These are phyloP conservation scores for Yamadazyma friedrichii DNA, from an alignment of 1,139 yeast species.

Conservation along the genomic window DNA sequence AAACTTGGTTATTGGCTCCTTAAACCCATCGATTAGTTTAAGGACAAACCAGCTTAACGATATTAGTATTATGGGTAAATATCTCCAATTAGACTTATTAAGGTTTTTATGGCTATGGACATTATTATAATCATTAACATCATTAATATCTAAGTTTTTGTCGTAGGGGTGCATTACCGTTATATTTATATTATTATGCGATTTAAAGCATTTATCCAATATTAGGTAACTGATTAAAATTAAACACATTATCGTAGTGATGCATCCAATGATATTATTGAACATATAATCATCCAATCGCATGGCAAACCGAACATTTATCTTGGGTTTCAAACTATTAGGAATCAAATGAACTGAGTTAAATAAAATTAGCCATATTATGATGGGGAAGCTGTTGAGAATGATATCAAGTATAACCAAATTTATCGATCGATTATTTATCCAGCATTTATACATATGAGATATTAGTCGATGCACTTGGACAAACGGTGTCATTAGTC, in stretches of 20 bases:
- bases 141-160: neutral
- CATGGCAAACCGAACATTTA: slow-evolving; percentile 49
- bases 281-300: slow-evolving; percentile 40
- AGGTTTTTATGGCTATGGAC: neutral
- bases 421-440: slow-evolving; percentile 38
- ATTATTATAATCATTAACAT: neutral
- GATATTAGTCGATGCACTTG: neutral
- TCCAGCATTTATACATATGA: slow-evolving; percentile 17
- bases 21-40: slow-evolving; percentile 38
- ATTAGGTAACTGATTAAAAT: slow-evolving; percentile 15
- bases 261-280: slow-evolving; percentile 15
- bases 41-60: slow-evolving; percentile 38
- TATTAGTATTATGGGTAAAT: slow-evolving; percentile 27
- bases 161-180: slow-evolving; percentile 5
- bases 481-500: slow-evolving; percentile 1
- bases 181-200: too few relatives aligned
- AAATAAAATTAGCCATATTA: slow-evolving; percentile 58
- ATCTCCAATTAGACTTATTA: slow-evolving; percentile 3
- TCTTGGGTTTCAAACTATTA: slow-evolving; percentile 50
- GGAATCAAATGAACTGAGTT: slow-evolving; percentile 64
- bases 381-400: slow-evolving; percentile 52
- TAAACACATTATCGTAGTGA: slow-evolving; percentile 17
- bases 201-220: slow-evolving; percentile 10
- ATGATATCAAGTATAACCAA: slow-evolving; percentile 37
- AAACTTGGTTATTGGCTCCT: slow-evolving; percentile 25